Percentiles rank a stretch among this genome's conserved stretches.
These are phyloP conservation scores for Alternaria ethzedia DNA, from an alignment of 2,329 filamentous ascomycete species.

Conservation along the genomic window DNA sequence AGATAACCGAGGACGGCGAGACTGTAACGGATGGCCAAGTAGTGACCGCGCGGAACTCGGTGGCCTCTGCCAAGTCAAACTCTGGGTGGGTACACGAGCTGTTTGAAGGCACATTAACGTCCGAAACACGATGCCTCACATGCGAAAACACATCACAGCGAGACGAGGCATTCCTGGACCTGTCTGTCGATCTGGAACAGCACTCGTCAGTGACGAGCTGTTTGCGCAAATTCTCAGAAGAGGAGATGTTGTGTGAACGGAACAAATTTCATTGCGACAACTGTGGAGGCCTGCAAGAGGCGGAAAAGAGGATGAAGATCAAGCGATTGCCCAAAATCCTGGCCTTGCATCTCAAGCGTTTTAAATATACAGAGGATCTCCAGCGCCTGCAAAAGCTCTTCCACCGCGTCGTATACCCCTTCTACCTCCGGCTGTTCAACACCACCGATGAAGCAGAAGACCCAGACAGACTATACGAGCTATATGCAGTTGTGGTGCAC, in stretches of 20 bases:
- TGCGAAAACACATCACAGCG: constrained; percentile 95
- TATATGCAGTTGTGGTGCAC: constrained; percentile 96
- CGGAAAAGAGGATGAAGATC: constrained; percentile 99
- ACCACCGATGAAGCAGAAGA: constrained; percentile 95
- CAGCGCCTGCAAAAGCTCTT: constrained; percentile 95
- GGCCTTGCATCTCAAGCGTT: constrained; percentile 91
- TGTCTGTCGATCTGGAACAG: constrained; percentile 94
- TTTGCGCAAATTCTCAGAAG: constrained; percentile 92
- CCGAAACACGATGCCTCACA: constrained; percentile 93
- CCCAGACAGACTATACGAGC: constrained; percentile 90
- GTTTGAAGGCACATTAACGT: constrained; percentile 92
- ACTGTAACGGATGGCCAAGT: constrained; percentile 25
- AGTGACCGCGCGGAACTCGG: constrained; percentile 27
- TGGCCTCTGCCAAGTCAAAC: constrained; percentile 35
- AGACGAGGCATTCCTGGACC: constrained; percentile 93
- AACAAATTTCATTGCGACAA: constrained; percentile 99
- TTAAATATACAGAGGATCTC: constrained; percentile 97
- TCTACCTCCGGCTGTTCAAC: constrained; percentile 95
- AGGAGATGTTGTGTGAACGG: constrained; percentile 95
- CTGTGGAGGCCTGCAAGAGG: constrained; percentile 94
- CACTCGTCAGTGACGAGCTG: constrained; percentile 97
- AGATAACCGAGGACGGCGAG: constrained; percentile 27
- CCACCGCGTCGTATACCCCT: constrained; percentile 95
- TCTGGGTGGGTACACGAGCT: constrained; percentile 91
- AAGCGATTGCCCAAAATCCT: constrained; percentile 91